A percentile compares a stretch with the other conserved stretches of the same genome.
phyloP scores from a whole-genome alignment of 1,284 basidiomycete species.

The Meira nashicola region DNA sequence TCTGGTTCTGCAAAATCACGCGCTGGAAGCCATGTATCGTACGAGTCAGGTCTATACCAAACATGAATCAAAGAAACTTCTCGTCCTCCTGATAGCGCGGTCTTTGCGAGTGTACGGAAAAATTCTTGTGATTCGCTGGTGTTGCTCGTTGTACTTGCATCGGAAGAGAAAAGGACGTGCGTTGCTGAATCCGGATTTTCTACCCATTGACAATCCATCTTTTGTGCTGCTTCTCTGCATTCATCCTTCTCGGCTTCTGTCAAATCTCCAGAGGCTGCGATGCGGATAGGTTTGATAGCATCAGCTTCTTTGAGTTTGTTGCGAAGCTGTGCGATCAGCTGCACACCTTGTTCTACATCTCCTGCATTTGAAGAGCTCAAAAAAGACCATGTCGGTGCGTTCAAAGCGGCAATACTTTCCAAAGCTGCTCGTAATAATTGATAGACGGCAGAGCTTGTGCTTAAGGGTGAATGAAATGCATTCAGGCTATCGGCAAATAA shows the following conservation, averaged over 20 bases:
- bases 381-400: constrained; percentile 22
- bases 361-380: constrained; percentile 25
- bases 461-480: constrained; percentile 27
- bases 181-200: constrained; percentile 32
- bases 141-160: constrained; percentile 29
- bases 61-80: constrained; percentile 48
- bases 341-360: constrained; percentile 26
- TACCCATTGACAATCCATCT: constrained; percentile 42
- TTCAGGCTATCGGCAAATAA: constrained; percentile 26
- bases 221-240: constrained; percentile 29
- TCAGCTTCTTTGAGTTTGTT: constrained; percentile 24
- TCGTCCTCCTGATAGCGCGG: constrained; percentile 20
- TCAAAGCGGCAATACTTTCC: constrained; percentile 24
- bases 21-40: constrained; percentile 53
- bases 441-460: constrained; percentile 14
- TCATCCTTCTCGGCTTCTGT: constrained; percentile 40
- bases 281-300: constrained; percentile 24
- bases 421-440: constrained; percentile 19
- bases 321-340: constrained; percentile 38
- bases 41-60: constrained; percentile 53
- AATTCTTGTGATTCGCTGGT: constrained; percentile 32
- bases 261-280: constrained; percentile 35
- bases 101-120: constrained; percentile 48
- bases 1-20: constrained; percentile 49
- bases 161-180: constrained; percentile 38